Base-by-base conservation (phyloP, 148 eudicot species). In the Talinum fruticosum region DNA sequence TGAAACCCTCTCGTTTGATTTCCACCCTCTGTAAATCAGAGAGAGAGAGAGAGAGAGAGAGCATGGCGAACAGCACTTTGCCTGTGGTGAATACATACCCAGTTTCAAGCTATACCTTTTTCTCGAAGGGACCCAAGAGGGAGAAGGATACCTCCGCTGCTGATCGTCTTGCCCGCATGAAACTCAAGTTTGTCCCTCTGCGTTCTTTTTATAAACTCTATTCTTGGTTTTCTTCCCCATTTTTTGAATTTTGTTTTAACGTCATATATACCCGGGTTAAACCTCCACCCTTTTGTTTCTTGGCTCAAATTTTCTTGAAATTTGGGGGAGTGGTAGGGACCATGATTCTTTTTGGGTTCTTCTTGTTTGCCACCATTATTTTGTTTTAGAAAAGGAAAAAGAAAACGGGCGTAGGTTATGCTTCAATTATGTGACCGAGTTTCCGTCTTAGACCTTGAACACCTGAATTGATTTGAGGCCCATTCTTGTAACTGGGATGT, bases 141-240 rank as follows among this genome's bases (percentile, higher is more conserved):
- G 96, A 91, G 85, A 88, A 91, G 76, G 91, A 89, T 66, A 84
- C 90, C 59, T 88, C 93, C 29, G 93, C 89, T 59, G 93, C 90
- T 47, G 93, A 91, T 82, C 93, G 91, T 51, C 89, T 89, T 69
- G 90, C 90, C 68, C 90, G 91, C 41, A 91, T 89, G 93, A 88
- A 91, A 86, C 73, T 82, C 87, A 89, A 91, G 96, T 91, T 73
- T 29, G 72, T 59, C 7, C 69, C 36, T 47, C 28, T 71, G 5
- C 7, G 4, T 8, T 75, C 21, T 67, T 61, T 47, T n/a, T 26
- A 19, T 29, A 8, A 26, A 66, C 51, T 59, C 35, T 5, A 28
- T 57, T 47, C 34, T 41, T 15, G 23, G 7, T 66, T n/a, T 49
- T 6, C 10, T 23, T 18, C 37, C 37, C 19, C 13, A 28, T 14